Evolutionary conservation across 306 rosid species (phyloP), one percentile per base, ranked within the genome.

Genomic region (Vicia villosa): DNA sequence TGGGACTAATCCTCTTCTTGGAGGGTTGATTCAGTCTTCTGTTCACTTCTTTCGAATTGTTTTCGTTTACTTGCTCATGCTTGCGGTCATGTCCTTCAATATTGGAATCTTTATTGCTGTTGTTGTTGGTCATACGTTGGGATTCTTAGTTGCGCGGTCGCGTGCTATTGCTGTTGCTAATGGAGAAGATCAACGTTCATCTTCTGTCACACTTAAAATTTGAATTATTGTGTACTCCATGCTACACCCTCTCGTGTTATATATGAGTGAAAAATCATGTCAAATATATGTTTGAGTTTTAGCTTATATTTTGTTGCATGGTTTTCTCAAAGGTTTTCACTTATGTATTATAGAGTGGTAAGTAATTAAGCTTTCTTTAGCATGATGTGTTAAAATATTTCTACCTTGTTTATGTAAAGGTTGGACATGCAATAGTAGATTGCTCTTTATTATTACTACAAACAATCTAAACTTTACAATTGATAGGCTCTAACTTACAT

Each of bases 21-120:
- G 77, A 1, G 86, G 68, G 3, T 3, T 83, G 10, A 4, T 17
- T 60, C 89, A 65, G 45, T 61, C 88, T 8, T 0, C 0, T n/a
- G 13, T 83, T 20, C 46, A 83, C 52, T 50, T 82, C 8, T 15
- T 88, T 69, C 86, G 86, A 0, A 79, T 76, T 5, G 40, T 80
- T 32, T 82, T 88, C 45, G 9, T 38, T 46, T 91, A 88, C 84
- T 73, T 88, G 51, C 77, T 91, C 3, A 91, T 91, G 97, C 86
- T 88, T 38, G 62, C 89, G 4, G 86, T 91, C 22, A 91, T 91
- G 97, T 86, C 97, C 62, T 86, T 88, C 72, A 91, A 91, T 6
- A 21, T 30, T 0, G 91, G 96, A 45, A 80, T 91, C 72, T 86
- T 91, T 68, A 69, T 91, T 17, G 89, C 88, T 10, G 97, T 89